Evolutionary conservation across 441 rosid genomes (phyloP), one percentile per base, ranked within the genome.

Genomic region (Viola pubescens): DNA sequence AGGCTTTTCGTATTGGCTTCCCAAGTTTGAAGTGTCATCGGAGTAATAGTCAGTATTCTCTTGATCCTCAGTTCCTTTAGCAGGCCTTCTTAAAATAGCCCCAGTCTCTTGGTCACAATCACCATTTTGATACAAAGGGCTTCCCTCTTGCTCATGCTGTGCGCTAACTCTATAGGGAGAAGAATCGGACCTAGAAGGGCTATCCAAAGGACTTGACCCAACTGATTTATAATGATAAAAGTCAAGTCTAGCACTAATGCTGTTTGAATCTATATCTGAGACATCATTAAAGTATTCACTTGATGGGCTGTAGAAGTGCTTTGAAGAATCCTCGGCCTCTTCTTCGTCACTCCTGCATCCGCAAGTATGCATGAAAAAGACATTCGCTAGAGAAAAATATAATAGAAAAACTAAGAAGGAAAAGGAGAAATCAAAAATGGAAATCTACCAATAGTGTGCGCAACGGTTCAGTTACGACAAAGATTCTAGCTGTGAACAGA

Each of bases 131-230:
- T 81, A 72, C 68, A 76, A 66, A 13, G 80, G 86, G 73, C 82
- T 87, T 34, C 75, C 82, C 63, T 73, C 85, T 77, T 77, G 83
- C 61, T 76, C 85, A 52, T 60, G 68, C 90, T 76, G 95, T 80
- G 82, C 94, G 87, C 87, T 87, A 76, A 60, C 71, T 75, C 83
- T 89, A 80, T 58, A 60, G 76, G 87, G 83, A 78, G 82, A 77
- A 84, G 85, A 82, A 86, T 74, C 77, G 76, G 76, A 79, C 90
- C 99, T 81, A 75, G 82, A 82, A 74, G 97, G 94, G 82, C 99
- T 91, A 72, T 78, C 87, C 43, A 80, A 84, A 66, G 94, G 95
- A 78, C 94, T 90, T 66, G 91, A 82, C 67, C 85, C 90, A 65
- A 76, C 80, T 45, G 94, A 82, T 68, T 81, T 85, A 66, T 73